phyloP scores from a whole-genome alignment of 108 stramenopile genomes.

The Nitzschia sp. region DNA sequence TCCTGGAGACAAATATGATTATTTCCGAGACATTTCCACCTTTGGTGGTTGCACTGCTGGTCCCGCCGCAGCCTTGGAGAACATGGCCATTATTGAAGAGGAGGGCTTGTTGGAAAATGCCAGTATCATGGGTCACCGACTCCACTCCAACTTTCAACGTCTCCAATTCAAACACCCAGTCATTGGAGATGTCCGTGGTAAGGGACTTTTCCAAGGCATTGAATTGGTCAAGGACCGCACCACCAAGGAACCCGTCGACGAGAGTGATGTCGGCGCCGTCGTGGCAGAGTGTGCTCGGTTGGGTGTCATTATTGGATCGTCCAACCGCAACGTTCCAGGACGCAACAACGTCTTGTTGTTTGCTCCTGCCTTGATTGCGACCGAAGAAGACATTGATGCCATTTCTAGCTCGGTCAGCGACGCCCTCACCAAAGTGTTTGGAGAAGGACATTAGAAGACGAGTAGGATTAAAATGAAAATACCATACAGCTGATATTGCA shows the following conservation, averaged over 20 bases:
- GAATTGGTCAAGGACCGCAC: slow-evolving; percentile 72
- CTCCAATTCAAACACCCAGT: slow-evolving; percentile 32
- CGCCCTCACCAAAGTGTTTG: slow-evolving; percentile 6
- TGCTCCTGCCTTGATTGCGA: slow-evolving; percentile 5
- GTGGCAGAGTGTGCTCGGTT: background rate
- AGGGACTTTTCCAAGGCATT: slow-evolving; percentile 89
- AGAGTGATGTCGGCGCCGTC: slow-evolving; percentile 39
- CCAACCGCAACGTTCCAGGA: slow-evolving; percentile 2
- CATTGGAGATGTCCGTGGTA: slow-evolving; percentile 92
- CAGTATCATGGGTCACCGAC: slow-evolving; percentile 58
- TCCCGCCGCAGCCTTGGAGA: slow-evolving; percentile 81
- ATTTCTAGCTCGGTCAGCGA: background rate
- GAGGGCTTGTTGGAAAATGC: slow-evolving; percentile 81
- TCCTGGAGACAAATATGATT: slow-evolving; percentile 93
- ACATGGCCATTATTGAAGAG: slow-evolving; percentile 71
- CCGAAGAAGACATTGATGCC: slow-evolving; percentile 8
- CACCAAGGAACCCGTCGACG: slow-evolving; percentile 53
- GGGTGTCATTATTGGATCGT: slow-evolving; percentile 5
- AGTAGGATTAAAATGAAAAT: too few relatives aligned
- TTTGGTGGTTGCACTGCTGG: slow-evolving; percentile 91
- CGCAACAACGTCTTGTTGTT: slow-evolving; percentile 7
- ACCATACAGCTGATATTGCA: too few relatives aligned
- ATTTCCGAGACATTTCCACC: slow-evolving; percentile 89
- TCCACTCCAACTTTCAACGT: slow-evolving; percentile 44
- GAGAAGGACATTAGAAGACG: background rate